Evolutionary conservation across 805 yeast genomes (phyloP), one percentile per base, ranked within the genome.

Genomic region (Saccharomycopsis fermentans): DNA sequence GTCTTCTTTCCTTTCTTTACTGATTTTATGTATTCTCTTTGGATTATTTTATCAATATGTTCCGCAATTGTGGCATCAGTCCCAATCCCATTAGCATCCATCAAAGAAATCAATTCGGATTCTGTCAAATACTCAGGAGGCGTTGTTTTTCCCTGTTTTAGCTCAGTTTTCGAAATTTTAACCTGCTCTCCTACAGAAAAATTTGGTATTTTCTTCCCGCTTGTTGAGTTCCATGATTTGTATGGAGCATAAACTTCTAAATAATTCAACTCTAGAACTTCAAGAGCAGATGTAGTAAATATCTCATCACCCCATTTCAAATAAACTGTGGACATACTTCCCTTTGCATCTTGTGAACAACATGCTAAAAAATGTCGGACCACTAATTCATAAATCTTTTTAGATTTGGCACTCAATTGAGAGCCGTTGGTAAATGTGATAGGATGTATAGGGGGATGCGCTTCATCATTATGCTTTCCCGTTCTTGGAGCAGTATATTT

Each of bases 61-160:
- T 94, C 99, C 0, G 98, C 99, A 71, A 94, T 95, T 0, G 99
- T 94, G 0, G 99, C 99, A 74, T 94, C 99, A 0, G 99, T 94
- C 2, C 99, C 99, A 52, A 94, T 94, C 0, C 98, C 98, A 70
- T 94, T 94, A 11, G 83, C 87, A 73, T 95, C 98, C 99, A 94
- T 94, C 53, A 94, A 73, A 9, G 89, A 85, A 71, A 94, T 90
- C 24, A 94, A 76, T 67, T 92, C 99, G 0, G 96, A 78, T 69
- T 94, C 99, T 0, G 98, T 92, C 77, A 94, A 78, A 56, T 83
- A 86, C 32, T 73, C 71, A 0, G 99, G 99, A 0, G 97, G 83
- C 0, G 84, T 67, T 0, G 99, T 94, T 58, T 78, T 78, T 0
- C 98, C 97, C 19, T 81, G 81, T 55, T 79, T 78, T 66, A 94